These are phyloP conservation scores for Fragosphaeria purpurea DNA, from an alignment of 2,329 filamentous ascomycete genomes.

Conservation along the genomic window DNA sequence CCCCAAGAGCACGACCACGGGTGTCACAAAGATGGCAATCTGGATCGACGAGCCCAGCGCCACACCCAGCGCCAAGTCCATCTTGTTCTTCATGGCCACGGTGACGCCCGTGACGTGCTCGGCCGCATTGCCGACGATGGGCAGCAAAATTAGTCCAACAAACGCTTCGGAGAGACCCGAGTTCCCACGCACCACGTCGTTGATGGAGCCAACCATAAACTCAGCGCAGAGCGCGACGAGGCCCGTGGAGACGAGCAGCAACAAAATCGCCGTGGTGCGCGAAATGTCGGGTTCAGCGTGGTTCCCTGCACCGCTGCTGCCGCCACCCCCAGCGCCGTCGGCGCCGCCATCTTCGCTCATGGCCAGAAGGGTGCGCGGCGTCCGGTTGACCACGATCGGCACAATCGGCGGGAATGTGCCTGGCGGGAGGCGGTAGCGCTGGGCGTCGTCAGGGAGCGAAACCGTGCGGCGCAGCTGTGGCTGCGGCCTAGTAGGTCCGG, in stretches of 20 bases:
- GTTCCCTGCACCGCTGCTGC: conserved; percentile 15
- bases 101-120: too few species aligned
- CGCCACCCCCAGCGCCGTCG: not conserved
- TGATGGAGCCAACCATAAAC: conserved; percentile 50
- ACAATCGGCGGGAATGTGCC: conserved; percentile 21
- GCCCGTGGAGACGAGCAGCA: conserved; percentile 42
- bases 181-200: conserved; percentile 38
- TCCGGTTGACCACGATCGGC: conserved; percentile 21
- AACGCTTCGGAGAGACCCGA: conserved; percentile 43
- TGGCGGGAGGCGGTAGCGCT: conserved; percentile 13
- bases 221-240: conserved; percentile 52
- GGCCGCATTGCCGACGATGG: too few species aligned
- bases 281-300: conserved; percentile 27
- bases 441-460: conserved; percentile 35
- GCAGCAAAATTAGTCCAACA: conserved; percentile 46
- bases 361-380: conserved; percentile 5
- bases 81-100: too few species aligned
- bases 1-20: conserved; percentile 48
- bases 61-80: conserved; percentile 28
- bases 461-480: conserved; percentile 36
- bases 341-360: conserved; percentile 3
- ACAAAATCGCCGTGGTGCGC: conserved; percentile 33
- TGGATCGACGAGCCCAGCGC: conserved; percentile 52
- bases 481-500: conserved; percentile 4
- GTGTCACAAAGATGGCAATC: conserved; percentile 51